Conservation (phyloP, 805 yeast species). For the Alloascoidea hylecoeti region DNA sequence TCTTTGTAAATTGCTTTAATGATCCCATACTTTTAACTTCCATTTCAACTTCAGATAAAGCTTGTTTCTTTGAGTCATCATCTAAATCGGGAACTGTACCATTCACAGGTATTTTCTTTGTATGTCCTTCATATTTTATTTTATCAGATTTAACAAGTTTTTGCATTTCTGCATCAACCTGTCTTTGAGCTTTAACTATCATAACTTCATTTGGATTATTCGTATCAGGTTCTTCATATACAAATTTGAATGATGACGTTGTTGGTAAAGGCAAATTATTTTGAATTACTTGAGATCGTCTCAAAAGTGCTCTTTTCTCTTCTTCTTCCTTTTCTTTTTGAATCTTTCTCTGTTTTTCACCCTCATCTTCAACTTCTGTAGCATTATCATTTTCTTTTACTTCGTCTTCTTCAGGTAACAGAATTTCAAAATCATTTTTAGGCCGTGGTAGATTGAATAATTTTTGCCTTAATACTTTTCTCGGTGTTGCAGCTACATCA, state of each 20-base stretch:
- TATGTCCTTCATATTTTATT: constrained; percentile 9
- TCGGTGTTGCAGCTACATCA: constrained; percentile 9
- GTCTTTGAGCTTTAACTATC: constrained; percentile 2
- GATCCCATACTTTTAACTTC: constrained; percentile 6
- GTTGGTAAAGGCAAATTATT: constrained; percentile 28
- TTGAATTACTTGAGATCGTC: constrained; percentile 34
- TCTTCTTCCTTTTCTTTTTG: constrained; percentile 8
- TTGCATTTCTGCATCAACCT: constrained; percentile 10
- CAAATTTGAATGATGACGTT: constrained; percentile 3
- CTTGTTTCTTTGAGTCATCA: constrained; percentile 6
- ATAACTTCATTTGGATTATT: constrained; percentile 3
- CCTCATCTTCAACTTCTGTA: constrained; percentile 11
- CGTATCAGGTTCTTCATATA: too few relatives aligned
- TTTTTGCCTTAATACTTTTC: constrained; percentile 6
- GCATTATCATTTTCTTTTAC: constrained; percentile 4
- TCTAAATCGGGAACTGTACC: constrained; percentile 10
- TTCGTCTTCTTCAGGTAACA: constrained; percentile 20
- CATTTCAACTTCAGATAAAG: constrained; percentile 7
- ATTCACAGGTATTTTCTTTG: constrained; percentile 3
- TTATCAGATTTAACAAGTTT: constrained; percentile 14
- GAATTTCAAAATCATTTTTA: constrained; percentile 19
- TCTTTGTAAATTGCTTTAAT: constrained; percentile 4
- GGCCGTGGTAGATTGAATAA: constrained; percentile 22
- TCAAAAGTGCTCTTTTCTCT: constrained; percentile 13
- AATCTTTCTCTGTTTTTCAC: constrained; percentile 15